These are phyloP conservation scores for Torrubiellomyces zombiae DNA, from an alignment of 2,329 filamentous ascomycete genomes.

Conservation along the genomic window DNA sequence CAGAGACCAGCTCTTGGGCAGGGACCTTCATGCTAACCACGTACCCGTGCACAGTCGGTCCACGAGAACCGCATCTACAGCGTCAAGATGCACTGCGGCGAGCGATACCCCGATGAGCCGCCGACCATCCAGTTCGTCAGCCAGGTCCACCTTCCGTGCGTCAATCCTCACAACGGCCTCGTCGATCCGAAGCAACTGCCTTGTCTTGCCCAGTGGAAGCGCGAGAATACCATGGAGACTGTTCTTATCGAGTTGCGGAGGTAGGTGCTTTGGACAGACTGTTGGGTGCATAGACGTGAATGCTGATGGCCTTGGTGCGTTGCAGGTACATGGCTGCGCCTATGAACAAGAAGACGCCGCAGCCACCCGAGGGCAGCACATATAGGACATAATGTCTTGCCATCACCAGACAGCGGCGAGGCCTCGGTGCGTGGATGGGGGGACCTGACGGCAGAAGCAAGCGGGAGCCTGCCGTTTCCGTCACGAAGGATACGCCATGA, in stretches of 20 bases:
- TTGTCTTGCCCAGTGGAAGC: slow-evolving; percentile 79
- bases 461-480: too few relatives aligned
- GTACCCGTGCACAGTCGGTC: slow-evolving; percentile 49
- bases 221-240: slow-evolving; percentile 90
- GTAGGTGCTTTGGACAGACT: too few relatives aligned
- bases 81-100: slow-evolving; percentile 88
- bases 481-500: not conserved
- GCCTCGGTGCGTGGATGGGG: slow-evolving; percentile 1
- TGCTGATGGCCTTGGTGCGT: not conserved
- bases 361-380: slow-evolving; percentile 70
- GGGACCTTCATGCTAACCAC: slow-evolving; percentile 3
- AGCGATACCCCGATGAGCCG: slow-evolving; percentile 74
- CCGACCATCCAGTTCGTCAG: slow-evolving; percentile 86
- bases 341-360: slow-evolving; percentile 84
- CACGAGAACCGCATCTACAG: slow-evolving; percentile 99
- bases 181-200: slow-evolving; percentile 74
- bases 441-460: too few relatives aligned
- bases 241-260: slow-evolving; percentile 73
- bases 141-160: slow-evolving; percentile 91
- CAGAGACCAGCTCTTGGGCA: too few relatives aligned
- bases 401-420: not conserved
- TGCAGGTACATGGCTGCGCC: slow-evolving; percentile 80
- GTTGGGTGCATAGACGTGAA: too few relatives aligned
- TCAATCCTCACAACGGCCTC: slow-evolving; percentile 63
- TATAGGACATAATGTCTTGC: too few relatives aligned